phyloP scores from a whole-genome alignment of 495 filamentous ascomycete species.

The Penicillium paradoxum region DNA sequence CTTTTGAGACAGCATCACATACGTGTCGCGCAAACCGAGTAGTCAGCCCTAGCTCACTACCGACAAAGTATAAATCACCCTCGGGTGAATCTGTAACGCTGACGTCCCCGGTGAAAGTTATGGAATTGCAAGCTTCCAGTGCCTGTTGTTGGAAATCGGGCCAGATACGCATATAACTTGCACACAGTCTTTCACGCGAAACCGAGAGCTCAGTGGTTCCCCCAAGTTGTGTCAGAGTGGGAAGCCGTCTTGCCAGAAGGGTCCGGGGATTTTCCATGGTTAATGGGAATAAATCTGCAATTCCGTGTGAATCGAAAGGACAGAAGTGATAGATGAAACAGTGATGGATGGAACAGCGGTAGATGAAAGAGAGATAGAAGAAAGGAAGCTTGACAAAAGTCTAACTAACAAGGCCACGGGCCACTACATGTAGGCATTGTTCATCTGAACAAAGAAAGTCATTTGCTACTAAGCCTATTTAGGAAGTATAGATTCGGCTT shows the following conservation, averaged over 20 bases:
- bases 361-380: too few species aligned
- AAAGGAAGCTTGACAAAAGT: too few species aligned
- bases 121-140: not conserved
- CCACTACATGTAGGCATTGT: too few species aligned
- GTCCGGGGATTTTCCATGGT: not conserved
- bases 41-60: too few species aligned
- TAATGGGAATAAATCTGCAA: not conserved
- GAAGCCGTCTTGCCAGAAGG: not conserved
- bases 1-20: too few species aligned
- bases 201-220: not conserved
- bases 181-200: not conserved
- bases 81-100: not conserved
- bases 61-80: not conserved
- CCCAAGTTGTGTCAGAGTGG: not conserved
- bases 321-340: too few species aligned
- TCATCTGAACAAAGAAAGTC: too few species aligned
- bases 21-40: too few species aligned
- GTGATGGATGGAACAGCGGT: too few species aligned
- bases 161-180: not conserved
- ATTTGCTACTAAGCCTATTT: too few species aligned
- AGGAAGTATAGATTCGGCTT: not conserved
- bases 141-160: not conserved
- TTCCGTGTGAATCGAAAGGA: too few species aligned
- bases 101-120: not conserved
- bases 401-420: too few species aligned